These are phyloP conservation scores for Monosporozyma aerobia DNA, from an alignment of 805 yeast species.

Conservation along the genomic window DNA sequence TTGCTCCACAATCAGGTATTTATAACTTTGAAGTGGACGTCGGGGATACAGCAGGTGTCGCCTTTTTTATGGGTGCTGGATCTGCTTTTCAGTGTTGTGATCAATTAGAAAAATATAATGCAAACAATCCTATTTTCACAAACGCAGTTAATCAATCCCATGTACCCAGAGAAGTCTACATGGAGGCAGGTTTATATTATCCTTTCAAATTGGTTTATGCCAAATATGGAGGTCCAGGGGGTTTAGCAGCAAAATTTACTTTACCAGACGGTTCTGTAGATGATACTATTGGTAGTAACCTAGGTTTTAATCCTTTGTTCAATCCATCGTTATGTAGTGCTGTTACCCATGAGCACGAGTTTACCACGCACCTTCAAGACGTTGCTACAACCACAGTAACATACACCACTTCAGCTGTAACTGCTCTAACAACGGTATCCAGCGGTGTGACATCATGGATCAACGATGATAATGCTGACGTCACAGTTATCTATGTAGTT, in stretches of 20 bases:
- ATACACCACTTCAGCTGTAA: conserved; percentile 1
- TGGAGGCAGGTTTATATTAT: conserved; percentile 16
- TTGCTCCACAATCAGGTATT: conserved; percentile 24
- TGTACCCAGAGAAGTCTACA: conserved; percentile 1
- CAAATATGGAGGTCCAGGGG: conserved; percentile 9
- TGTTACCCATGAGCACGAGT: background rate
- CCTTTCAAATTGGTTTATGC: conserved; percentile 17
- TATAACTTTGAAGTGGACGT: conserved; percentile 13
- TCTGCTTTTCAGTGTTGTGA: too few species aligned
- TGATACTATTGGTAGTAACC: conserved; percentile 5
- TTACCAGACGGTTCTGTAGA: conserved; percentile 10
- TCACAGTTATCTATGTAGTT: background rate
- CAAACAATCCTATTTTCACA: too few species aligned
- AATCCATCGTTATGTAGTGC: background rate
- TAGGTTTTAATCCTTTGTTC: too few species aligned
- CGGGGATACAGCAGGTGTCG: too few species aligned
- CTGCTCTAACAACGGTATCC: background rate
- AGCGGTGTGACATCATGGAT: background rate
- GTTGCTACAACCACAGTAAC: background rate
- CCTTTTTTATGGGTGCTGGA: too few species aligned
- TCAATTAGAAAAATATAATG: too few species aligned
- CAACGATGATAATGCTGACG: background rate
- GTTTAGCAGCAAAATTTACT: conserved; percentile 4
- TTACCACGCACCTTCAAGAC: background rate
- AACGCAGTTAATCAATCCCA: too few species aligned